These are phyloP conservation scores for Alternaria dauci DNA, from an alignment of 2,329 filamentous ascomycete genomes.

Conservation along the genomic window DNA sequence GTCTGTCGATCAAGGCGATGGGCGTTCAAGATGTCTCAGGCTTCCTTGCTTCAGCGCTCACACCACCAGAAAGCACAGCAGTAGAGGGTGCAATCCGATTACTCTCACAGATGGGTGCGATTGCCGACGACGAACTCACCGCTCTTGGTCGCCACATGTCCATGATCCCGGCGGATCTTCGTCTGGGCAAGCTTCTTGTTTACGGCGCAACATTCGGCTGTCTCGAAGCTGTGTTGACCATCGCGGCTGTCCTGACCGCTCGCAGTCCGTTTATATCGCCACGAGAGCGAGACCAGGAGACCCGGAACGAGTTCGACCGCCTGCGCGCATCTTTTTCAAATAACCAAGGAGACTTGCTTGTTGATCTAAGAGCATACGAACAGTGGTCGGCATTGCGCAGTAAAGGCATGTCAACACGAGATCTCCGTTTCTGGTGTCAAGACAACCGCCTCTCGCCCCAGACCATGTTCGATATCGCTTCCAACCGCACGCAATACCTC, in stretches of 20 bases:
- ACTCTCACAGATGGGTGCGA: conserved; percentile 83
- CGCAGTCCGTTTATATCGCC: conserved; percentile 88
- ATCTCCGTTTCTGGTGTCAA: conserved; percentile 79
- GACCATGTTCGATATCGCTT: conserved; percentile 86
- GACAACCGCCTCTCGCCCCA: conserved; percentile 85
- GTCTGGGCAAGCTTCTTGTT: conserved; percentile 93
- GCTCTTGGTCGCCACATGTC: conserved; percentile 92
- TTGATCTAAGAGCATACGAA: conserved; percentile 84
- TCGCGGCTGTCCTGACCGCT: conserved; percentile 90
- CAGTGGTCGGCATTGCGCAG: conserved; percentile 76
- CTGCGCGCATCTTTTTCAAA: conserved; percentile 77
- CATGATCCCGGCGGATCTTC: conserved; percentile 91
- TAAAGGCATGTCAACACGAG: conserved; percentile 64
- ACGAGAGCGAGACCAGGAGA: conserved; percentile 81
- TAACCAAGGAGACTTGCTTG: conserved; percentile 86
- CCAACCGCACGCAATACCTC: conserved; percentile 85
- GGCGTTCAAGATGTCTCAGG: conserved; percentile 80
- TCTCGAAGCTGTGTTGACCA: conserved; percentile 84
- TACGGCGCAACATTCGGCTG: conserved; percentile 95
- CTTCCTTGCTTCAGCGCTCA: conserved; percentile 87
- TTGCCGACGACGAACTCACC: conserved; percentile 86
- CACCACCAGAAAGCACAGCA: conserved; percentile 83
- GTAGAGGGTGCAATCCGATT: conserved; percentile 85
- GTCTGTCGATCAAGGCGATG: conserved; percentile 94
- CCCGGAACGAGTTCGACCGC: conserved; percentile 80